Evolutionary conservation across 31 red algal genomes (phyloP).

Genomic region (Asparagopsis taxiformis): DNA sequence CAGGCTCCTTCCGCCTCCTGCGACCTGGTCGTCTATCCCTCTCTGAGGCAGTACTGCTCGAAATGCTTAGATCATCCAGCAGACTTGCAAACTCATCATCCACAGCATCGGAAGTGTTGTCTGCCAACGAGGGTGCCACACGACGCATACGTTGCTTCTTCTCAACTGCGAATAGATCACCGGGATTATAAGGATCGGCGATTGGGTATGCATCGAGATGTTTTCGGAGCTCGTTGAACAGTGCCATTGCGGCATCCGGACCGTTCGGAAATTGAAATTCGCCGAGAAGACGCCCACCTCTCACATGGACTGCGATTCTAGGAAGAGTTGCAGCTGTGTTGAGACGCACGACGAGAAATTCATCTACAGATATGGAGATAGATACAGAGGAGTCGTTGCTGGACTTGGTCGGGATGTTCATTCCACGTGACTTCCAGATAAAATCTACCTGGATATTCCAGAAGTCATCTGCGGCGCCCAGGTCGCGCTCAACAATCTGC

Average conservation of each 20-base stretch:
- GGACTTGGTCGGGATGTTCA: neutral
- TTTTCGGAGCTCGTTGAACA: slow-evolving; percentile 32
- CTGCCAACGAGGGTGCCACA: slow-evolving; percentile 23
- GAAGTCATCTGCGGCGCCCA: slow-evolving; percentile 2
- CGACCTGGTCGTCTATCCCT: neutral
- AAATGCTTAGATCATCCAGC: neutral
- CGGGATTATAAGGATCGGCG: slow-evolving; percentile 9
- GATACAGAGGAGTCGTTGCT: neutral
- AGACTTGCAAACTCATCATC: slow-evolving; percentile 4
- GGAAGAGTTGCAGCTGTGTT: slow-evolving; percentile 4
- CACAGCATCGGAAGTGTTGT: neutral
- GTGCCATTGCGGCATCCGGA: slow-evolving; percentile 48
- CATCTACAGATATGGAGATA: slow-evolving; percentile 37
- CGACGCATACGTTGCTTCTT: slow-evolving; percentile 55
- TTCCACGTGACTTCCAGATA: slow-evolving; percentile 3
- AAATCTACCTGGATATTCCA: slow-evolving; percentile 10
- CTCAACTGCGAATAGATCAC: slow-evolving; percentile 42
- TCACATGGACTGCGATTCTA: slow-evolving; percentile 27
- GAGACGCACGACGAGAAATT: slow-evolving; percentile 33
- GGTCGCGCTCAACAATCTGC: neutral
- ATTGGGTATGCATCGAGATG: slow-evolving; percentile 9
- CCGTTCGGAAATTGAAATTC: slow-evolving; percentile 57
- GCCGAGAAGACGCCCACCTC: slow-evolving; percentile 34
- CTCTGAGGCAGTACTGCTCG: neutral
- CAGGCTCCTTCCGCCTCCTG: slow-evolving; percentile 1